phyloP scores from a whole-genome alignment of 768 basidiomycete species.

The Hydnomerulius pinastri region DNA sequence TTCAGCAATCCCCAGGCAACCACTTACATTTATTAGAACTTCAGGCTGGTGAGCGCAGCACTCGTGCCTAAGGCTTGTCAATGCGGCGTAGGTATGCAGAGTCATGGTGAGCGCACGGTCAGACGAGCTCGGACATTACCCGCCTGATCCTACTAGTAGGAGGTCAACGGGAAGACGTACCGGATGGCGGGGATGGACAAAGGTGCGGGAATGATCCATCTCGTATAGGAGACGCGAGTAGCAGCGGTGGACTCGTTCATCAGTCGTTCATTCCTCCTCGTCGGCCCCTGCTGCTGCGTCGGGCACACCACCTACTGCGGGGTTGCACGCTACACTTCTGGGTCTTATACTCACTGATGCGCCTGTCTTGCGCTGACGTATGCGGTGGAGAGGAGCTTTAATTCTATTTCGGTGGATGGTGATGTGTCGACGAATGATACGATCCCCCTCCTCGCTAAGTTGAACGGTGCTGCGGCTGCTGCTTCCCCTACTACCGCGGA shows the following conservation, averaged over 20 bases:
- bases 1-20: no score
- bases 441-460: conserved; percentile 83
- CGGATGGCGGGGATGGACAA: conserved; percentile 96
- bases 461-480: conserved; percentile 81
- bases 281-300: background rate
- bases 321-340: conserved; percentile 88
- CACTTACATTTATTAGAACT: no score
- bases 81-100: no score
- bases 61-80: no score
- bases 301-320: conserved; percentile 30
- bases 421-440: conserved; percentile 99
- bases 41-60: no score
- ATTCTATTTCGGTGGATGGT: conserved; percentile 95
- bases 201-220: conserved; percentile 99
- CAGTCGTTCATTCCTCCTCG: no score
- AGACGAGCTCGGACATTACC: no score
- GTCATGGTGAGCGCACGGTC: no score
- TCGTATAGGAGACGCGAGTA: conserved; percentile 78
- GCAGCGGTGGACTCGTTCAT: conserved; percentile 23
- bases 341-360: conserved; percentile 94
- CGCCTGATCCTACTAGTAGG: no score
- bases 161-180: conserved; percentile 67
- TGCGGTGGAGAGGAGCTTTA: conserved; percentile 94
- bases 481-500: conserved; percentile 37
- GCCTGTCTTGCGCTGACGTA: conserved; percentile 82